Evolutionary conservation across 345 rosid genomes (phyloP), one percentile per base, ranked within the genome.

Genomic region (Gossypium raimondii): DNA sequence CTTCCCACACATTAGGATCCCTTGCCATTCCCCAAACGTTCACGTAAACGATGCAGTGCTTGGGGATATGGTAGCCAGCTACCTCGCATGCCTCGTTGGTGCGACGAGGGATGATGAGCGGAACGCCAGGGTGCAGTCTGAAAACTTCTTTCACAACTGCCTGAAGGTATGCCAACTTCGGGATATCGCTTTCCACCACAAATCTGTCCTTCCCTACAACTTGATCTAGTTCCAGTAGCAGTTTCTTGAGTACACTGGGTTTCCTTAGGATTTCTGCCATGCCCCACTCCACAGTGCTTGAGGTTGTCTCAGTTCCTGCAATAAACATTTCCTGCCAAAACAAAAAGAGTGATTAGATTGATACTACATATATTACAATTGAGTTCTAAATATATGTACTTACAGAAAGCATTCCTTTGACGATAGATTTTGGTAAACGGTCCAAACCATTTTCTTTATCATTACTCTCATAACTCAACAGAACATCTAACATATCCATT

Each of bases 181-280:
- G 14, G 7, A 83, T 80, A 53, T 87, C 90, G 1, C 75, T 61
- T 57, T 85, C 90, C 22, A 56, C 63, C 58, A 85, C 81, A 57
- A 84, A 74, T 71, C 87, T 25, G 16, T 82, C 69, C 4, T 70
- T 60, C 13, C 88, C 90, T 10, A 85, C 66, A 1, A 85, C 82
- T 0, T 57, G 68, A 48, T 87, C 88, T 11, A 87, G 80, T 59
- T 87, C 88, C 0, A 47, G 68, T 11, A 75, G 78, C 0, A 76
- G 78, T n/a, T 77, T 80, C 16, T 60, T 58, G 45, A 78, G 67
- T 9, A 76, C 47, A 0, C 13, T 0, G 0, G 86, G 90, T n/a
- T 78, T 70, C 71, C 55, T 78, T n/a, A 81, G 44, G 62, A 81
- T 56, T 44, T 81, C 84, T 18, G 79, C 44, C 72, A 78, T 75